phyloP scores from a whole-genome alignment of 257 asterid species.

The Fraxinus quadrangulata region DNA sequence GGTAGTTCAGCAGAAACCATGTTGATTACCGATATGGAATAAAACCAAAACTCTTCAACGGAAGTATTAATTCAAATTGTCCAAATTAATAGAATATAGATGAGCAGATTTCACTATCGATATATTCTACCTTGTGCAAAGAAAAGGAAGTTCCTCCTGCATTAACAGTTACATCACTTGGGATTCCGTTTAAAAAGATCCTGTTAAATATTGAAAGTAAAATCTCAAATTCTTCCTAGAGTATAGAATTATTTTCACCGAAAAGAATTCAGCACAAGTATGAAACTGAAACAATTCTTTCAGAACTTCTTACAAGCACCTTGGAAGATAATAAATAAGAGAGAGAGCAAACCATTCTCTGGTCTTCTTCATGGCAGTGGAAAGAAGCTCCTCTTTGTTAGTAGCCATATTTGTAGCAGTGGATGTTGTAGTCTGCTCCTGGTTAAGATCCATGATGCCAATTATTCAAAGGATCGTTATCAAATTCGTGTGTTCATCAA shows the following conservation, averaged over 20 bases:
- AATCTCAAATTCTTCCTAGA: neutral
- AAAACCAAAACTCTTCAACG: neutral
- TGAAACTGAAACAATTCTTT: neutral
- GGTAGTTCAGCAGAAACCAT: neutral
- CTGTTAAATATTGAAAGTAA: conserved; percentile 37
- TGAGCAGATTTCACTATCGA: neutral
- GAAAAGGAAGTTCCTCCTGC: conserved; percentile 71
- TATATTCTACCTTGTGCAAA: conserved; percentile 64
- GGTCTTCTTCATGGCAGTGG: conserved; percentile 79
- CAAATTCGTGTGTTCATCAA: conserved; percentile 10
- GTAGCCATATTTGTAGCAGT: neutral
- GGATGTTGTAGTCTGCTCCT: conserved; percentile 28
- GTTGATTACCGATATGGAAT: neutral
- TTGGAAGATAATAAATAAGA: neutral
- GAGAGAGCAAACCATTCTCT: conserved; percentile 62
- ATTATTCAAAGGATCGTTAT: conserved; percentile 20
- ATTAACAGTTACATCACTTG: conserved; percentile 68
- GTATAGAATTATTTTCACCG: neutral
- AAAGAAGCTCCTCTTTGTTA: conserved; percentile 48
- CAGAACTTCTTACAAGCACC: neutral
- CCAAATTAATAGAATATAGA: neutral
- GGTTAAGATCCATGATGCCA: conserved; percentile 30
- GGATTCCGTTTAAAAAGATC: conserved; percentile 80
- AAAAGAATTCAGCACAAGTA: neutral
- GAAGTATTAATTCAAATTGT: neutral